phyloP scores from a whole-genome alignment of 306 rosid genomes.

The Acacia crassicarpa region DNA sequence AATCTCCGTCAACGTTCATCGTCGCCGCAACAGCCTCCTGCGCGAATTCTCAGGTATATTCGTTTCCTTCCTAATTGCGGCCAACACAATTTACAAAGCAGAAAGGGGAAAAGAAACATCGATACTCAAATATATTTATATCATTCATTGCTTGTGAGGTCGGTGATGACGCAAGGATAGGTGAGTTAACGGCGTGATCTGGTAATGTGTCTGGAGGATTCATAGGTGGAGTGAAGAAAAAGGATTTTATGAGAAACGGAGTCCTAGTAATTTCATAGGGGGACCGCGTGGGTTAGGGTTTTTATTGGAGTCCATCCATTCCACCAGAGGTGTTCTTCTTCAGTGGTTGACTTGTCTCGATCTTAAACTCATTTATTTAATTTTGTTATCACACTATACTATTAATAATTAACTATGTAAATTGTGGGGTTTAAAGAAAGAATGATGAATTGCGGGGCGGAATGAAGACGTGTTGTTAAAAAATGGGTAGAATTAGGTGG shows the following conservation, averaged over 20 bases:
- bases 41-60: conserved; percentile 71
- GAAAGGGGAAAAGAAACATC: neutral
- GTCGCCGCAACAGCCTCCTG: conserved; percentile 75
- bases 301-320: neutral
- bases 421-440: too few species aligned
- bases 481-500: neutral
- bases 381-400: neutral
- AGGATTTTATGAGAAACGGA: neutral
- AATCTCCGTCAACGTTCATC: conserved; percentile 83
- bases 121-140: neutral
- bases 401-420: too few species aligned
- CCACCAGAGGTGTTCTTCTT: neutral
- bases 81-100: neutral
- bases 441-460: neutral
- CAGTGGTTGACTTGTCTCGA: neutral
- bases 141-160: neutral
- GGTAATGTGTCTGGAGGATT: neutral
- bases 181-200: neutral
- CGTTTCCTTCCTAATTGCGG: neutral
- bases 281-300: conserved; percentile 11
- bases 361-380: neutral
- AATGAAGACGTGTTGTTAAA: neutral
- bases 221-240: neutral
- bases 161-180: neutral
- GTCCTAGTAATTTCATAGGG: too few species aligned